Conservation (phyloP, 2,329 filamentous ascomycete species). For the Trichoderma polysporum region DNA sequence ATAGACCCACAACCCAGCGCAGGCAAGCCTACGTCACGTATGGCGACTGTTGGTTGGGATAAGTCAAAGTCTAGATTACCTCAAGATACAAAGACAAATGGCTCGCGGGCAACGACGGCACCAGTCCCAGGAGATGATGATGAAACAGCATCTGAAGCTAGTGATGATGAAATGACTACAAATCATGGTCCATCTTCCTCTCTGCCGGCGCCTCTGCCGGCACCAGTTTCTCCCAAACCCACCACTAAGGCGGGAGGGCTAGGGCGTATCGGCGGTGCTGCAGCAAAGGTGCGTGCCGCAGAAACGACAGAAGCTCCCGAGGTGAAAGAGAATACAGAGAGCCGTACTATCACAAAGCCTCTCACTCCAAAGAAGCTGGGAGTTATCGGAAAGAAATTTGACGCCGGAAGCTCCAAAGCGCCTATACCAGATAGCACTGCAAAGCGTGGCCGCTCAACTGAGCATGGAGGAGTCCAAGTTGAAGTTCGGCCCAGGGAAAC, state of each 20-base stretch:
- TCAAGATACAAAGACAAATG: constrained; percentile 21
- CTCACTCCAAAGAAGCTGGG: constrained; percentile 33
- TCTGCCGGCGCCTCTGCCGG: constrained; percentile 21
- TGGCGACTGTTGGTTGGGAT: constrained; percentile 41
- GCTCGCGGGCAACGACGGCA: constrained; percentile 16
- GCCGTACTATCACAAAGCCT: constrained; percentile 16
- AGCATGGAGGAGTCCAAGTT: constrained; percentile 24
- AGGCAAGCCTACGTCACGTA: constrained; percentile 26
- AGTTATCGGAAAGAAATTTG: constrained; percentile 36
- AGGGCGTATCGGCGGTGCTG: constrained; percentile 44
- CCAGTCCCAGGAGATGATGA: constrained; percentile 29
- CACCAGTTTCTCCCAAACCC: constrained; percentile 24
- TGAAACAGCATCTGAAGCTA: constrained; percentile 47
- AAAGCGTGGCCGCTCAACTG: constrained; percentile 9
- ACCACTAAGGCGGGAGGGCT: constrained; percentile 35
- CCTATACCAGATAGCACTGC: neutral
- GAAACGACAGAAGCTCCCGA: constrained; percentile 14
- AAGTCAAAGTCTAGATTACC: constrained; percentile 28
- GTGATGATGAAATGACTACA: constrained; percentile 34
- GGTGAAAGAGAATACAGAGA: constrained; percentile 10
- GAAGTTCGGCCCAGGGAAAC: constrained; percentile 42
- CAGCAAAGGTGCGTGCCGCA: constrained; percentile 25
- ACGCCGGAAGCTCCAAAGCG: neutral
- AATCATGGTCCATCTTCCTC: constrained; percentile 24
- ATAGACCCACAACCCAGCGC: constrained; percentile 23